Conservation (phyloP, 2,329 filamentous ascomycete genomes). For the Colletotrichum sp. region DNA sequence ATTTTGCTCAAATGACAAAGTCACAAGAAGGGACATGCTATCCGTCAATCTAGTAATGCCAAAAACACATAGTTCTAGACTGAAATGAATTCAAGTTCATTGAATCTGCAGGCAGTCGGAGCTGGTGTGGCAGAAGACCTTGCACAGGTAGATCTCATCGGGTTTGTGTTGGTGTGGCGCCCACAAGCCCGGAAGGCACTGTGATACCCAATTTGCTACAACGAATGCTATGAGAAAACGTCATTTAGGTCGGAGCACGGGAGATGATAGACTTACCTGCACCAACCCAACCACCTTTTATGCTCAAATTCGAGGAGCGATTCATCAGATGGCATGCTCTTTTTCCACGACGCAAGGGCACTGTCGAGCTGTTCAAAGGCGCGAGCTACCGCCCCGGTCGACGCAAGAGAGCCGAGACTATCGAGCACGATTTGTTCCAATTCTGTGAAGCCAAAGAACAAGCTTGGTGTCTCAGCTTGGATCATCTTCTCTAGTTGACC, state of each 20-base stretch:
- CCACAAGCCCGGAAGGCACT: background rate
- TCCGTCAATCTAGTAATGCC: accelerated
- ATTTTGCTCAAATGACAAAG: background rate
- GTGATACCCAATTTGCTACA: background rate
- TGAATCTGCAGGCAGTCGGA: background rate
- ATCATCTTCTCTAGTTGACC: background rate
- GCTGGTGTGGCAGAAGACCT: background rate
- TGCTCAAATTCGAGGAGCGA: background rate
- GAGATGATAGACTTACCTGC: background rate
- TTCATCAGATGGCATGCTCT: background rate
- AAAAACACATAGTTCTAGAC: background rate
- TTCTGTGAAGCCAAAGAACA: background rate
- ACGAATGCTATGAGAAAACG: background rate
- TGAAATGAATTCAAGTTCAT: accelerated
- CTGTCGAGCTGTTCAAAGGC: background rate
- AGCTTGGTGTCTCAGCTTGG: background rate
- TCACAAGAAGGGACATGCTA: accelerated
- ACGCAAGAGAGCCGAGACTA: background rate
- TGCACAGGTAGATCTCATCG: background rate
- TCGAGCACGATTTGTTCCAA: background rate
- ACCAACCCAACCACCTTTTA: background rate
- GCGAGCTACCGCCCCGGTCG: background rate
- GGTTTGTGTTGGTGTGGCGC: background rate
- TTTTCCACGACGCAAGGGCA: background rate
- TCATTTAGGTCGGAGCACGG: background rate